Evolutionary conservation across 352 stramenopile species (phyloP).

Genomic region (Phytophthora pini): DNA sequence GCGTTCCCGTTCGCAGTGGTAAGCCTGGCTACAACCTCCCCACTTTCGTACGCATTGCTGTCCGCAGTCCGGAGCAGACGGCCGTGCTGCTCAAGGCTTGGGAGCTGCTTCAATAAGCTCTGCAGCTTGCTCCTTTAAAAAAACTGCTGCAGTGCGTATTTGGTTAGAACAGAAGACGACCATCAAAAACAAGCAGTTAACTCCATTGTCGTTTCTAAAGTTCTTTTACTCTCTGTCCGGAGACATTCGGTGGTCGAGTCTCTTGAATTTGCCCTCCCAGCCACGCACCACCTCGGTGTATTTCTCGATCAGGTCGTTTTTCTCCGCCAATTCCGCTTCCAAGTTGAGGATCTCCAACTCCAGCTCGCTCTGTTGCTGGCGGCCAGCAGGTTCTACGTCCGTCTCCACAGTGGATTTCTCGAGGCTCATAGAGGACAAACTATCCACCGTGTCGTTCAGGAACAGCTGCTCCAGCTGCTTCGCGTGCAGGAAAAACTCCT

Average conservation of each 20-base stretch:
- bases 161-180: constrained; percentile 1
- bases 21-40: constrained; percentile 90
- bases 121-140: constrained; percentile 1
- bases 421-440: constrained; percentile 21
- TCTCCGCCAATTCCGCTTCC: constrained; percentile 79
- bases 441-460: constrained; percentile 43
- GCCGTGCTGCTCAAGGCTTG: constrained; percentile 79
- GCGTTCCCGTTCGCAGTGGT: constrained; percentile 86
- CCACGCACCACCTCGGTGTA: constrained; percentile 84
- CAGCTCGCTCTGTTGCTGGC: constrained; percentile 56
- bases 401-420: constrained; percentile 9
- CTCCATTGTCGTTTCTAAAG: constrained; percentile 2
- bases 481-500: constrained; percentile 82
- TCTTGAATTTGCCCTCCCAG: constrained; percentile 88
- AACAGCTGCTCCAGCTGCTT: constrained; percentile 86
- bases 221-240: constrained; percentile 51
- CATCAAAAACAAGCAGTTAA: too few relatives aligned
- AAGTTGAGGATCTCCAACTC: constrained; percentile 80
- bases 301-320: constrained; percentile 88
- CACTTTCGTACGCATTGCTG: constrained; percentile 85
- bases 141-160: not conserved
- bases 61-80: constrained; percentile 77
- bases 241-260: constrained; percentile 72
- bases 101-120: constrained; percentile 60
- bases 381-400: constrained; percentile 3